Conservation (phyloP, 1,284 basidiomycete genomes). For the Blastosporella zonata region DNA sequence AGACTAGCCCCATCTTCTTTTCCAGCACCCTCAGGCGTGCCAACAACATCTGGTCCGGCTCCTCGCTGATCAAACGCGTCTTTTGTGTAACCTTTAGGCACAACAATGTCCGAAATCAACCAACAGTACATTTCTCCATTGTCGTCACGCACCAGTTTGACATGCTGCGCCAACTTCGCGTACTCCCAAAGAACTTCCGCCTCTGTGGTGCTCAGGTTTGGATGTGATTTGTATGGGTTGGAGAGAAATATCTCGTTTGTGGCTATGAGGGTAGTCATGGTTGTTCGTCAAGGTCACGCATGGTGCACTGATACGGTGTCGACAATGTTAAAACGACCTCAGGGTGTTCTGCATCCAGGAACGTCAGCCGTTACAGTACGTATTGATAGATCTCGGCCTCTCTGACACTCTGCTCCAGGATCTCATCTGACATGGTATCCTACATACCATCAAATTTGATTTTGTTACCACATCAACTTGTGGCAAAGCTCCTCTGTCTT, state of each 20-base stretch:
- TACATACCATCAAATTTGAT: not conserved
- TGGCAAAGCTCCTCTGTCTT: not conserved
- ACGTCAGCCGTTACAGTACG: too few relatives aligned
- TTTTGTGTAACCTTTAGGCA: conserved; percentile 50
- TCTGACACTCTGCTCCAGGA: not conserved
- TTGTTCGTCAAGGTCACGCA: conserved; percentile 3
- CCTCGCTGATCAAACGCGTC: conserved; percentile 59
- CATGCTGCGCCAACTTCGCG: conserved; percentile 66
- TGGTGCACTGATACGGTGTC: not conserved
- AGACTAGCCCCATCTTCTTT: conserved; percentile 91
- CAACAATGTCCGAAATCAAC: conserved; percentile 10
- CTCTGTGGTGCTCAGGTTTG: conserved; percentile 59
- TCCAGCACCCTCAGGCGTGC: conserved; percentile 80
- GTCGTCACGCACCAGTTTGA: conserved; percentile 56
- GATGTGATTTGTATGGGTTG: conserved; percentile 70
- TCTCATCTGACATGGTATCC: not conserved
- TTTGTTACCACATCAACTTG: not conserved
- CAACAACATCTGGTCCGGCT: conserved; percentile 76
- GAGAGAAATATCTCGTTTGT: conserved; percentile 45
- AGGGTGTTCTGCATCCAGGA: too few relatives aligned
- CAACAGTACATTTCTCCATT: conserved; percentile 1
- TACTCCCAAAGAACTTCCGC: conserved; percentile 79
- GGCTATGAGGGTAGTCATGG: conserved; percentile 23
- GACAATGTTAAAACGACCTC: too few relatives aligned
- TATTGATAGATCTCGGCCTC: not conserved